Percentiles rank a stretch among this genome's conserved stretches.
phyloP scores from a whole-genome alignment of 1,139 yeast genomes.

The Candida mesenterica region DNA sequence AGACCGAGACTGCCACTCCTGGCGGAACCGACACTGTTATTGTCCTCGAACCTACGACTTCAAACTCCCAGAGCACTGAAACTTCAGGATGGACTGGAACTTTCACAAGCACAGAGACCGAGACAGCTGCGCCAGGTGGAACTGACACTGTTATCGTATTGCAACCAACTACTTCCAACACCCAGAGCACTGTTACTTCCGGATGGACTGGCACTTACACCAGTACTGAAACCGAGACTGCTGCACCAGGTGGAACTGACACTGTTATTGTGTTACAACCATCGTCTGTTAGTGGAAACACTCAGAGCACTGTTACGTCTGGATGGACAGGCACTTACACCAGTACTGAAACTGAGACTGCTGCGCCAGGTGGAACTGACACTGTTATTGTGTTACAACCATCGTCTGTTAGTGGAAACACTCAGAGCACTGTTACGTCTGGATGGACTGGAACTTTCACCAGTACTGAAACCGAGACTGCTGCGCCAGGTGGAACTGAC shows the following conservation, averaged over 20 bases:
- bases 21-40: slow-evolving; percentile 1
- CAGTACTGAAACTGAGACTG: slow-evolving; percentile 1
- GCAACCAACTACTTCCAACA: slow-evolving; percentile 2
- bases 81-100: slow-evolving; percentile 6
- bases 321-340: neutral
- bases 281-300: neutral
- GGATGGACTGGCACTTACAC: neutral
- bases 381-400: slow-evolving; percentile 7
- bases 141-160: slow-evolving; percentile 3
- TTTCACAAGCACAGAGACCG: slow-evolving; percentile 8
- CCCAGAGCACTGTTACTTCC: neutral
- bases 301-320: neutral
- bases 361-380: slow-evolving; percentile 3
- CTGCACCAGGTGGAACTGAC: neutral
- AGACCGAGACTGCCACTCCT: neutral
- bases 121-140: slow-evolving; percentile 11
- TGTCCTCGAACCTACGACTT: slow-evolving; percentile 11
- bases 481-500: slow-evolving; percentile 10
- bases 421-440: slow-evolving; percentile 11
- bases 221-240: neutral
- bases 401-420: slow-evolving; percentile 8
- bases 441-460: slow-evolving; percentile 6
- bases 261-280: neutral
- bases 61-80: slow-evolving; percentile 7
- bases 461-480: slow-evolving; percentile 9